Evolutionary conservation across 176 grass and related monocot species (phyloP).

Genomic region (Cenchrus fungigraminus): DNA sequence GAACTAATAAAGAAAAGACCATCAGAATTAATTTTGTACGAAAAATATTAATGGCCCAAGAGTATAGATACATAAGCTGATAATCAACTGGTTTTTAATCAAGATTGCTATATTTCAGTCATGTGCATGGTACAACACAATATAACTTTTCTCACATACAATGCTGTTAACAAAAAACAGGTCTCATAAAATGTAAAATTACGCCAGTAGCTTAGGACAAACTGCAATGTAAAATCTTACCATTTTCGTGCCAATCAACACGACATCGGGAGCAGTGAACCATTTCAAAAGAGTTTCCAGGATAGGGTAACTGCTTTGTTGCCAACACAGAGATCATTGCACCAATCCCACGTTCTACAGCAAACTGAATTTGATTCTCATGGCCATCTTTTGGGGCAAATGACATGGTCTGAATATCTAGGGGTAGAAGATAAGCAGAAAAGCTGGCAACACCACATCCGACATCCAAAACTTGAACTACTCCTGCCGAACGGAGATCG

Average conservation of each 20-base stretch:
- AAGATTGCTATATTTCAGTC: conserved; percentile 4
- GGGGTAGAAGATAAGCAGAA: conserved; percentile 87
- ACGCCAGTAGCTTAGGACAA: background rate
- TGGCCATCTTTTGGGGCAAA: conserved; percentile 96
- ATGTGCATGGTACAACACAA: conserved; percentile 10
- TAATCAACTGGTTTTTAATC: conserved; percentile 10
- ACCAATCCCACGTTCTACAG: conserved; percentile 89
- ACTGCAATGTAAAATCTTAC: conserved; percentile 48
- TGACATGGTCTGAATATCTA: conserved; percentile 91
- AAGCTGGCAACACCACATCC: conserved; percentile 95
- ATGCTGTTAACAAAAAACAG: background rate
- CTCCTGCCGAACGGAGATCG: conserved; percentile 74
- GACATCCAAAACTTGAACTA: conserved; percentile 92
- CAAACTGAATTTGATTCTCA: conserved; percentile 99
- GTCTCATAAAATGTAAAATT: background rate
- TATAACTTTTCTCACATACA: conserved; percentile 10
- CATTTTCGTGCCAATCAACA: conserved; percentile 98
- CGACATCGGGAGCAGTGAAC: conserved; percentile 95
- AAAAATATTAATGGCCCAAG: conserved; percentile 7
- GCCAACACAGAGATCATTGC: conserved; percentile 91
- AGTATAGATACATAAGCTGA: background rate
- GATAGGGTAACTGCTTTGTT: conserved; percentile 90
- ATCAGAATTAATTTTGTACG: conserved; percentile 2
- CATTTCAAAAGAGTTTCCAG: conserved; percentile 92
- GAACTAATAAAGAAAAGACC: conserved; percentile 27